phyloP scores from a whole-genome alignment of 768 basidiomycete genomes.

The Boletus reticulatus region DNA sequence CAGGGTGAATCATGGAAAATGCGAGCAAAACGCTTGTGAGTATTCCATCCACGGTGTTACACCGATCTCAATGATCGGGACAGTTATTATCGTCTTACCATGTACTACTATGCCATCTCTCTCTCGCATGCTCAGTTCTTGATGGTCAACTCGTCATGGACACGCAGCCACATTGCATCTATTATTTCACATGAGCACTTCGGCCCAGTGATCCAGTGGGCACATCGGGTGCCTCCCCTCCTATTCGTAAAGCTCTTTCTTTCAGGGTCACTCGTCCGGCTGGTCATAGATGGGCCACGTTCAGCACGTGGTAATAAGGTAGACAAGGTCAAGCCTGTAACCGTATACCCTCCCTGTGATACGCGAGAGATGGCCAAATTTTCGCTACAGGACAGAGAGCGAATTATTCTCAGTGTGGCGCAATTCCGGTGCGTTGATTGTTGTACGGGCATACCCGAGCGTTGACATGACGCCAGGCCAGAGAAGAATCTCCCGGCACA shows the following conservation, averaged over 20 bases:
- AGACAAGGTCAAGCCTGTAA: constrained; percentile 24
- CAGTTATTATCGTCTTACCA: constrained; percentile 89
- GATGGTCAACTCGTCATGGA: constrained; percentile 98
- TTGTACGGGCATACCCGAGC: neutral
- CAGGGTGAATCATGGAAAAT: constrained; percentile 27
- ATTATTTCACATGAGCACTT: constrained; percentile 55
- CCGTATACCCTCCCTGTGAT: constrained; percentile 93
- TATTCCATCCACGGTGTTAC: neutral
- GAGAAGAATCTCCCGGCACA: constrained; percentile 93
- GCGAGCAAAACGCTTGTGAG: constrained; percentile 26
- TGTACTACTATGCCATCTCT: constrained; percentile 75
- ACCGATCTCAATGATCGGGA: neutral
- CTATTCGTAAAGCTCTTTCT: constrained; percentile 33
- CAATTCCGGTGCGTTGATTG: constrained; percentile 74
- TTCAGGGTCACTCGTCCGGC: constrained; percentile 1
- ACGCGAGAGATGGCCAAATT: constrained; percentile 67
- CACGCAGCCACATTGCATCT: constrained; percentile 75
- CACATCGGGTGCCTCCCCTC: constrained; percentile 44
- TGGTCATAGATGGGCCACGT: neutral
- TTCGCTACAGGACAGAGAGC: constrained; percentile 51
- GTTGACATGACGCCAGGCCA: constrained; percentile 50
- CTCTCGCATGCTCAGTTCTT: constrained; percentile 71
- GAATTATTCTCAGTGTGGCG: constrained; percentile 79
- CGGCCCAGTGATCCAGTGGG: constrained; percentile 46
- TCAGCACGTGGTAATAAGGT: neutral